These are phyloP conservation scores for Colletotrichum paranaense DNA, from an alignment of 2,329 filamentous ascomycete genomes.

Conservation along the genomic window DNA sequence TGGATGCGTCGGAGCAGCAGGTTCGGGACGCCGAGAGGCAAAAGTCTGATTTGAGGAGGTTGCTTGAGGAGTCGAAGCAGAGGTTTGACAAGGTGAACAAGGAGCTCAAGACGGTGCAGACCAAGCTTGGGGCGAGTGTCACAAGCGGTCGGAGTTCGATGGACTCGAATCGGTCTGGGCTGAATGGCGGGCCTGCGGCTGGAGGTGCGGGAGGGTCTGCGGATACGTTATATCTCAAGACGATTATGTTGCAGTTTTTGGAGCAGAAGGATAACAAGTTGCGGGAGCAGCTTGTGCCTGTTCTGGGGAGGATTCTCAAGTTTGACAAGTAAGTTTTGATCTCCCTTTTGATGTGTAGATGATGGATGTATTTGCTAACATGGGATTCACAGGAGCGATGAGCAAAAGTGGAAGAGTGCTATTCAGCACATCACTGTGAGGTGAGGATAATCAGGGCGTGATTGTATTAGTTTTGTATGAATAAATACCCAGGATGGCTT, in stretches of 20 bases:
- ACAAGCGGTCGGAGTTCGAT: constrained; percentile 55
- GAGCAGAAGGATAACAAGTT: constrained; percentile 84
- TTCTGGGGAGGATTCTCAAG: constrained; percentile 79
- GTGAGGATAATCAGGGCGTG: constrained; percentile 33
- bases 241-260: constrained; percentile 83
- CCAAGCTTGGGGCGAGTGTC: constrained; percentile 50
- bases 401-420: constrained; percentile 87
- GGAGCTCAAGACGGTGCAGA: constrained; percentile 66
- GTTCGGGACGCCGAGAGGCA: constrained; percentile 87
- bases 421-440: constrained; percentile 65
- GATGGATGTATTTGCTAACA: constrained; percentile 9
- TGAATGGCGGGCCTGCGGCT: constrained; percentile 44
- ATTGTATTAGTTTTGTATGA: constrained; percentile 21
- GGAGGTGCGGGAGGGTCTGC: constrained; percentile 40
- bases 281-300: constrained; percentile 80
- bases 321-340: constrained; percentile 76
- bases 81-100: constrained; percentile 85
- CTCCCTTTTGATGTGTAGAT: not conserved
- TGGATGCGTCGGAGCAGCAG: constrained; percentile 90
- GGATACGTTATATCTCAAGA: constrained; percentile 79
- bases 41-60: constrained; percentile 77
- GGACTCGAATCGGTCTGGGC: constrained; percentile 57
- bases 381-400: constrained; percentile 63
- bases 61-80: constrained; percentile 81
- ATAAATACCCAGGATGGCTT: constrained; percentile 18